phyloP scores from a whole-genome alignment of 768 basidiomycete species.

The Lactarius sp. region DNA sequence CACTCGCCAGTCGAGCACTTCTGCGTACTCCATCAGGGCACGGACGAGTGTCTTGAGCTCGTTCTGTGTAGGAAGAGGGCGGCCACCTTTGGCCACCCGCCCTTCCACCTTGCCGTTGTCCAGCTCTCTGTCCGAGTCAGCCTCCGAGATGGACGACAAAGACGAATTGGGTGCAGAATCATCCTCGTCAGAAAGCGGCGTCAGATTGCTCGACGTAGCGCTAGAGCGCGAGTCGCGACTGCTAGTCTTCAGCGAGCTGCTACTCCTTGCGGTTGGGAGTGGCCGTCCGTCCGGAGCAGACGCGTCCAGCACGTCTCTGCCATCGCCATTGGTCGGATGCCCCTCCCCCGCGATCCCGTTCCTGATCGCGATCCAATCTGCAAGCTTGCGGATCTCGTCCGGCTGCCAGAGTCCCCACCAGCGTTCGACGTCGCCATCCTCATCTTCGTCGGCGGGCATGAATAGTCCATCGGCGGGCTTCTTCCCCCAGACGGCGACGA shows the following conservation, averaged over 20 bases:
- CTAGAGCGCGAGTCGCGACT: neutral
- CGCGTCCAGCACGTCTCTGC: neutral
- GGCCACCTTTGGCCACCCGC: slow-evolving; percentile 19
- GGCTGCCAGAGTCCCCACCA: slow-evolving; percentile 79
- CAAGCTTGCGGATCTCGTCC: slow-evolving; percentile 57
- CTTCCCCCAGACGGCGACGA: slow-evolving; percentile 70
- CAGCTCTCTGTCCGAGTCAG: slow-evolving; percentile 24
- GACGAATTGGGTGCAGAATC: slow-evolving; percentile 2
- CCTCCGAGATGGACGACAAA: slow-evolving; percentile 22
- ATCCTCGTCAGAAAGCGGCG: slow-evolving; percentile 16
- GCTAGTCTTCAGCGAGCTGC: neutral
- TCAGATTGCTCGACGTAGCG: slow-evolving; percentile 7
- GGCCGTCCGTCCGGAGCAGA: neutral
- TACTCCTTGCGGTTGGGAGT: neutral
- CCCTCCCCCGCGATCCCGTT: slow-evolving; percentile 37
- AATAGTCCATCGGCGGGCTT: slow-evolving; percentile 34
- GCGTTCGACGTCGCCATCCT: slow-evolving; percentile 40
- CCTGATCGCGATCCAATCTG: slow-evolving; percentile 58
- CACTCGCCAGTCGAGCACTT: slow-evolving; percentile 54
- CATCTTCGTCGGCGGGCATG: slow-evolving; percentile 24
- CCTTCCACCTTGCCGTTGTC: slow-evolving; percentile 17
- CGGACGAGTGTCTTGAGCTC: slow-evolving; percentile 46
- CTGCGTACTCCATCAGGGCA: slow-evolving; percentile 54
- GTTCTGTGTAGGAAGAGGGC: slow-evolving; percentile 28
- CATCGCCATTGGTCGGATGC: neutral